Evolutionary conservation across 768 basidiomycete genomes (phyloP), one percentile per base, ranked within the genome.

Genomic region (Leccinum uliginosum): DNA sequence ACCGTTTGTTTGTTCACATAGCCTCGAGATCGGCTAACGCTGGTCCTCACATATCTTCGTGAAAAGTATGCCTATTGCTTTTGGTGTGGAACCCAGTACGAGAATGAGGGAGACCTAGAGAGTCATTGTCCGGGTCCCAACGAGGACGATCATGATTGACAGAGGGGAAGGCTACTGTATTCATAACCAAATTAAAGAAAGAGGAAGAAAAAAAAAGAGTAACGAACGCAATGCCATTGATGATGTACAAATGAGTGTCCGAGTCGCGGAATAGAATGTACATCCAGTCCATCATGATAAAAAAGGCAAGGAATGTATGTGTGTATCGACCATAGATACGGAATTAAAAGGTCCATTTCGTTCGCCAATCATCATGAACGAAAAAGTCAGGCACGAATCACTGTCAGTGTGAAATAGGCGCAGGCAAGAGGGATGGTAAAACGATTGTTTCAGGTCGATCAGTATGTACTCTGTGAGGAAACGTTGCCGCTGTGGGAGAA

Each of bases 1-100:
- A 59, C 52, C 14, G 11, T 57, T 49, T 29, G n/a, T 27, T 54
- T 29, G n/a, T 27, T 54, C 57, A 30, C 58, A 14, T 64, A 94
- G 92, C 83, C 89, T 59, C 78, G 79, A 59, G 85, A 89, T 71
- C 80, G 89, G 30, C 77, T 93, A 34, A 72, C 77, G 38, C 73
- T 86, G 47, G 82, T 91, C 17, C 75, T 93, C 24, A 73, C 81
- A 5, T 91, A 94, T 70, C 79, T 94, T 50, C 86, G 92, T 24
- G 76, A 81, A 38, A 79, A 76, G 58, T 83, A 92, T 69, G 67
- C 76, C 6, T 93, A 93, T 67, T 93, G 92, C 67, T 93, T 92
- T 71, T 93, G 91, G 89, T 94, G 92, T 67, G 92, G 92, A 12
- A 80, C 86, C 12, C 80, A 84, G 62, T 94, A 93, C 65, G 78